Base-by-base conservation (phyloP, 805 yeast species). In the Metschnikowia cerradonensis region DNA sequence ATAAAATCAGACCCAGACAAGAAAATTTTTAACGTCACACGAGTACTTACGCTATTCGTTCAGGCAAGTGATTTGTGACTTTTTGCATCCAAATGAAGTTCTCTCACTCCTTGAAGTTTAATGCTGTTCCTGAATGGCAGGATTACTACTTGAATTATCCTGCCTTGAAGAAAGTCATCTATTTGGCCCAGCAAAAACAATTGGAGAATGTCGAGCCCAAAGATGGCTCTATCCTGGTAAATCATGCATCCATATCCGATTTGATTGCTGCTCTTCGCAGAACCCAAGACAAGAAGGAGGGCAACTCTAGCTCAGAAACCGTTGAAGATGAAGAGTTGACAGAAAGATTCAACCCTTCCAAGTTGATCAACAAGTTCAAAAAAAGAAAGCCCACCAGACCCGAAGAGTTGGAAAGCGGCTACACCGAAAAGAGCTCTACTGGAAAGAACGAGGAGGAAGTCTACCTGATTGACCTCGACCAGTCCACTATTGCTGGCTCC, bases 61-160 rank as follows among this genome's bases (percentile, higher is more conserved):
- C 10, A 17, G 36, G 13, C 23, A 31, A 34, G 38, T 34, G 31
- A 36, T 22, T 13, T 13, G 34, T 23, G 31, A 33, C 42, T n/a
- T 39, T 35, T 31, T 31, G 41, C 48, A 33, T 8, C 11, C 17
- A 32, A 14, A 77, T 77, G 82, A 77, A 77, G 66, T 77, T 77
- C 55, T 70, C 77, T 31, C 80, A 76, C 52, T 76, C 80, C 32
- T 63, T 77, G 47, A 76, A 76, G 60, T 74, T 77, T 55, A 77
- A 77, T 55, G 75, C 78, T n/a, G 82, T 77, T 34, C 82, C 82
- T 4, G 82, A 77, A 59, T 77, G 81, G 80, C 70, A 68, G 54
- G 80, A 76, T 48, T 57, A 65, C 42, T 77, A 77, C 53, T 58
- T 77, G 53, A 68, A 73, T 50, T 77, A 77, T 54, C 70, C 77